Conservation (phyloP, 1,284 basidiomycete genomes). For the Polyporus tsugae region DNA sequence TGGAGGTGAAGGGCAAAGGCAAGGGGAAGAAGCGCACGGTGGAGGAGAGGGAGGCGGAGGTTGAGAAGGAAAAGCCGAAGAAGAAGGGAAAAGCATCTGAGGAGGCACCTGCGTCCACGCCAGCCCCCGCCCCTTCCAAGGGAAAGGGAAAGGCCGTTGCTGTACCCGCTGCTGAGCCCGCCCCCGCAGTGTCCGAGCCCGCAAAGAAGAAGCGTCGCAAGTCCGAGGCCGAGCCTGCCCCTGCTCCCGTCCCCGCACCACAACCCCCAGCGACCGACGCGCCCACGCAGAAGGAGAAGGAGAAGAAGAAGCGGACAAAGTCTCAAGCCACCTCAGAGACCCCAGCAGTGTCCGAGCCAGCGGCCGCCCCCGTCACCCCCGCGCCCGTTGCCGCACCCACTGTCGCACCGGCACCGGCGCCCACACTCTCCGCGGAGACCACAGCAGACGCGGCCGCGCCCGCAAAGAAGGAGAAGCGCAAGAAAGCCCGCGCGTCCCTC, state of each 20-base stretch:
- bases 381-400: constrained; percentile 8
- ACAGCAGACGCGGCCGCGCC: constrained; percentile 18
- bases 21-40: constrained; percentile 56
- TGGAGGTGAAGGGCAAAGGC: constrained; percentile 23
- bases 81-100: constrained; percentile 43
- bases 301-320: constrained; percentile 44
- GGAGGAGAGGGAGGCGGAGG: constrained; percentile 41
- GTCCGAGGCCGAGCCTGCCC: constrained; percentile 16
- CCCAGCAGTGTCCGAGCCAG: not conserved
- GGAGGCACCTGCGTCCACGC: not conserved
- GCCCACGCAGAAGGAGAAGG: constrained; percentile 13
- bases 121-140: not conserved
- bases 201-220: constrained; percentile 38
- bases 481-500: constrained; percentile 28
- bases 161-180: constrained; percentile 18
- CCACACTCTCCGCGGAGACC: constrained; percentile 30
- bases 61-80: constrained; percentile 44
- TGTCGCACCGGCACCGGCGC: constrained; percentile 2
- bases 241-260: constrained; percentile 13
- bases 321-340: constrained; percentile 35
- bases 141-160: constrained; percentile 36
- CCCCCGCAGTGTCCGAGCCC: constrained; percentile 21
- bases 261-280: constrained; percentile 24
- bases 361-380: constrained; percentile 15
- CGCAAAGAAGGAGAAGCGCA: constrained; percentile 36